Evolutionary conservation across 176 grass and related monocot species (phyloP).

Genomic region (Ensete ventricosum): DNA sequence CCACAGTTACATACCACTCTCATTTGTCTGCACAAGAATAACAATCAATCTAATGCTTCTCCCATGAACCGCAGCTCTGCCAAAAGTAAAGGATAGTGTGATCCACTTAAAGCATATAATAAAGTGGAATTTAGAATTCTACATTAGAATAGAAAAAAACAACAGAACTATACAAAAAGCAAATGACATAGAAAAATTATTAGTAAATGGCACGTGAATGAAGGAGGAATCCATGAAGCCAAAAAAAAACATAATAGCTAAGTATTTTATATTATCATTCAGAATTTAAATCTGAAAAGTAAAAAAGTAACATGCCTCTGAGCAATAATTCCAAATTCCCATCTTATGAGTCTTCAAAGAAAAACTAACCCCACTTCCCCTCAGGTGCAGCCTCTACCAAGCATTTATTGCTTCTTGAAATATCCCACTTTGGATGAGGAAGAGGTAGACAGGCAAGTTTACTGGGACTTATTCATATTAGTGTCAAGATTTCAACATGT

Average conservation of each 20-base stretch:
- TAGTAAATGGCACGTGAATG: no score
- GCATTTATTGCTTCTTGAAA: not conserved
- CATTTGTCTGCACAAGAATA: slow-evolving; percentile 64
- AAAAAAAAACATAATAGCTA: no score
- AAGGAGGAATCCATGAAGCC: no score
- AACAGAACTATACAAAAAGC: no score
- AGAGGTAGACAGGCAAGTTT: not conserved
- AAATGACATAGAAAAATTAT: no score
- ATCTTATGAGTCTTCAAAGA: not conserved
- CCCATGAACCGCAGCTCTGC: slow-evolving; percentile 71
- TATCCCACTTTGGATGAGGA: not conserved
- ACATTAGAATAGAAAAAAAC: no score
- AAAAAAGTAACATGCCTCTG: not conserved
- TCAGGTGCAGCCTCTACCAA: not conserved
- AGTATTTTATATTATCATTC: no score
- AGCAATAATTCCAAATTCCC: not conserved
- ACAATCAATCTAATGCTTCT: slow-evolving; percentile 72
- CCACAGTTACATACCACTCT: slow-evolving; percentile 34
- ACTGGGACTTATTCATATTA: no score
- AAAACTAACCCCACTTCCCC: not conserved
- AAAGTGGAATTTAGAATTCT: not conserved
- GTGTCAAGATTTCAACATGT: no score
- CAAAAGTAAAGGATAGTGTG: not conserved
- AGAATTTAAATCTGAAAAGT: no score
- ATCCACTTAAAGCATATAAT: no score